Evolutionary conservation across 345 rosid genomes (phyloP).

Genomic region (Psidium guajava): DNA sequence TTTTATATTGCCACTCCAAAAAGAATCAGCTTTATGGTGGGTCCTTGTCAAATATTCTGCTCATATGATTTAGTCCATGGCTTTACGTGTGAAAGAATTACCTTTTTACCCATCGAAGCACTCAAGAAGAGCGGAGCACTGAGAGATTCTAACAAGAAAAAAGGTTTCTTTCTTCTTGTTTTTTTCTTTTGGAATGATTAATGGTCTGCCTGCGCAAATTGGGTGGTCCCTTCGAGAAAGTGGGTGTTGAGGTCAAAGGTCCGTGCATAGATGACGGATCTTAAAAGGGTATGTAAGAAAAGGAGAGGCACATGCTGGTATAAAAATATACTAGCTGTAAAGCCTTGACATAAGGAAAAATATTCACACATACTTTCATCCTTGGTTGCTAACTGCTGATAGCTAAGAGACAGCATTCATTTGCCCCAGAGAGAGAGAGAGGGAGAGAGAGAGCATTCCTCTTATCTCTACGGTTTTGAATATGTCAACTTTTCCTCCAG

Average conservation of each 20-base stretch:
- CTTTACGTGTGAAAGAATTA: neutral
- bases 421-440: no score
- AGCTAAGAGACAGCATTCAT: neutral
- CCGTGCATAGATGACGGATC: neutral
- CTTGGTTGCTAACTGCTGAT: neutral
- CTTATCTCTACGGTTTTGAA: neutral
- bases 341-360: slow-evolving; percentile 5
- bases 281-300: neutral
- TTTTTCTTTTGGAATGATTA: neutral
- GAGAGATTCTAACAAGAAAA: neutral
- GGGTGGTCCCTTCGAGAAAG: neutral
- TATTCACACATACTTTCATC: neutral
- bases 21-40: neutral
- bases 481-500: neutral
- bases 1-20: neutral
- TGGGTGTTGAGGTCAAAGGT: neutral
- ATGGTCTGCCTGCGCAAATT: neutral
- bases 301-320: neutral
- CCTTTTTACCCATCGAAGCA: neutral
- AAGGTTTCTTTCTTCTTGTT: neutral
- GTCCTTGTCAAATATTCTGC: neutral
- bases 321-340: slow-evolving; percentile 6
- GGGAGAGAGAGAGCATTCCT: neutral
- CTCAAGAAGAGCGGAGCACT: neutral
- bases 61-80: neutral